phyloP scores from a whole-genome alignment of 805 yeast genomes.

The Starmerella asiatica region DNA sequence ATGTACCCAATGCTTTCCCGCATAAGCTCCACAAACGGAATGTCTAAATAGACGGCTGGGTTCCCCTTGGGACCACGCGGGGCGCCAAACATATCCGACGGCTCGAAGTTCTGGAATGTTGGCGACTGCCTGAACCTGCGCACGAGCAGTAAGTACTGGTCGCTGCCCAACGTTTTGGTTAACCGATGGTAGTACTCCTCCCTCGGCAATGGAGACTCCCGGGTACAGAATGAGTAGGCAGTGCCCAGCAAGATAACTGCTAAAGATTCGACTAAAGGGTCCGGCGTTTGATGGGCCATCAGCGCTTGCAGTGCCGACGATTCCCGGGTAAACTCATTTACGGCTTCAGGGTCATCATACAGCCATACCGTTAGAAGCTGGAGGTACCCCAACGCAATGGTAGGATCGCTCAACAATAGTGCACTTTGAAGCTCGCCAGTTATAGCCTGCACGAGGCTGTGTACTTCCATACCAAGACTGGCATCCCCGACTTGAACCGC shows the following conservation, averaged over 20 bases:
- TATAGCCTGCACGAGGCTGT: constrained; percentile 59
- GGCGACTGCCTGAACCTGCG: constrained; percentile 55
- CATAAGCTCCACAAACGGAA: constrained; percentile 48
- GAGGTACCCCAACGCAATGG: constrained; percentile 65
- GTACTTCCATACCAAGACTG: constrained; percentile 47
- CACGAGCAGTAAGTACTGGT: constrained; percentile 60
- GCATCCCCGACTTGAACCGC: constrained; percentile 41
- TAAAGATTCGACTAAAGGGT: constrained; percentile 56
- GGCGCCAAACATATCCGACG: constrained; percentile 33
- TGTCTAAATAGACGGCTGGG: constrained; percentile 66
- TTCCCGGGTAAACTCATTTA: constrained; percentile 60
- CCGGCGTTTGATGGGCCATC: constrained; percentile 47
- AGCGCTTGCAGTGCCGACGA: constrained; percentile 52
- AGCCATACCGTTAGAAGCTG: constrained; percentile 65
- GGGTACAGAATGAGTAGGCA: constrained; percentile 59
- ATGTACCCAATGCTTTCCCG: constrained; percentile 60
- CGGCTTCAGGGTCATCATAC: constrained; percentile 63
- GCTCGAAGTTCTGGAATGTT: constrained; percentile 38
- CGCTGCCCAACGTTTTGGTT: constrained; percentile 63
- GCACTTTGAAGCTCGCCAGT: constrained; percentile 60
- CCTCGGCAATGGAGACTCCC: constrained; percentile 44
- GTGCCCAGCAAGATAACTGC: constrained; percentile 59
- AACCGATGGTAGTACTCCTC: constrained; percentile 47
- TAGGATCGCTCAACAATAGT: constrained; percentile 43
- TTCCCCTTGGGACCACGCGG: constrained; percentile 69